These are phyloP conservation scores for Amanita thiersii DNA, from an alignment of 768 basidiomycete species.

Conservation along the genomic window DNA sequence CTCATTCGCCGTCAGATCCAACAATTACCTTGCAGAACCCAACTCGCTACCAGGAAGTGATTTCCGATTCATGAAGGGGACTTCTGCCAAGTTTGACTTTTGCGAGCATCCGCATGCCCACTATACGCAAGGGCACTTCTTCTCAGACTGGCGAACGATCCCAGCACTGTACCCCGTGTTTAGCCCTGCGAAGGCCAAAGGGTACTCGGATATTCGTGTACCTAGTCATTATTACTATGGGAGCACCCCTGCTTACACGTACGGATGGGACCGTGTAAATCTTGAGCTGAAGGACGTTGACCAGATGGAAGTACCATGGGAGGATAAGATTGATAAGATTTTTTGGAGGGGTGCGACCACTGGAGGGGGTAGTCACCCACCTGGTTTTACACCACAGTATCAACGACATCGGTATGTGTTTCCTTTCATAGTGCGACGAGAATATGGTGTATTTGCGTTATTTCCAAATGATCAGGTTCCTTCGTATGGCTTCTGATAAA, in stretches of 20 bases:
- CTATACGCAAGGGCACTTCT: slow-evolving; percentile 90
- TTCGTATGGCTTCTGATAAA: slow-evolving; percentile 66
- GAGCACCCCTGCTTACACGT: slow-evolving; percentile 74
- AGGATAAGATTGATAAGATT: slow-evolving; percentile 75
- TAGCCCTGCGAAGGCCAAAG: slow-evolving; percentile 80
- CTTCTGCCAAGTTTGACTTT: slow-evolving; percentile 67
- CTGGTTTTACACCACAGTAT: slow-evolving; percentile 74
- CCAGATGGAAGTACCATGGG: slow-evolving; percentile 85
- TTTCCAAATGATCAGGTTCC: slow-evolving; percentile 34
- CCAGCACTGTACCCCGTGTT: slow-evolving; percentile 88
- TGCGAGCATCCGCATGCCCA: slow-evolving; percentile 79
- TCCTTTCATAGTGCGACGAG: slow-evolving; percentile 3
- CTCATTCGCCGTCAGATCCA: slow-evolving; percentile 22
- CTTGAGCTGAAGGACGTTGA: slow-evolving; percentile 70
- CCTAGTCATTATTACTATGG: slow-evolving; percentile 97
- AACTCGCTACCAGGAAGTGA: slow-evolving; percentile 35
- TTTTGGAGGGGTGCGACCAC: slow-evolving; percentile 98
- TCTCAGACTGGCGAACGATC: slow-evolving; percentile 92
- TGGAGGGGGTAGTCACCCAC: slow-evolving; percentile 84
- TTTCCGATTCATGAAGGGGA: slow-evolving; percentile 53
- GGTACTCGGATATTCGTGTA: slow-evolving; percentile 87
- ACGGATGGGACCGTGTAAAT: slow-evolving; percentile 81
- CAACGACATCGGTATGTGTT: slow-evolving; percentile 70
- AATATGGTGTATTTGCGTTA: slow-evolving; percentile 10
- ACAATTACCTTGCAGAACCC: slow-evolving; percentile 14